Conservation (phyloP, 192 early-diverging fungal genomes). For the Pilaira anomala region DNA sequence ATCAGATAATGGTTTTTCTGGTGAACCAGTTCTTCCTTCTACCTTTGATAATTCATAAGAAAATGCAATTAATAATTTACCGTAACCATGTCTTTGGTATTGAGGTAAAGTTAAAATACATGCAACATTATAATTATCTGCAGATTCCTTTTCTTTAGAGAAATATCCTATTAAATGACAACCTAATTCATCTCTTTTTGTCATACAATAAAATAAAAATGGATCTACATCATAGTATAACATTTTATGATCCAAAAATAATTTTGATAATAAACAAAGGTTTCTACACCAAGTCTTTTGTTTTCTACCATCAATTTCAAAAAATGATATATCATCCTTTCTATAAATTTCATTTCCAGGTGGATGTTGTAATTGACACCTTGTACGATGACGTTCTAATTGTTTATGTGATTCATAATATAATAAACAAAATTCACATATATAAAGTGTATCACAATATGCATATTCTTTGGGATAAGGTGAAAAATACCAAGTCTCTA, state of each 20-base stretch:
- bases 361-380: slow-evolving; percentile 91
- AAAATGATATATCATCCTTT: slow-evolving; percentile 87
- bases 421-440: slow-evolving; percentile 96
- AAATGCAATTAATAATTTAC: slow-evolving; percentile 90
- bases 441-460: slow-evolving; percentile 73
- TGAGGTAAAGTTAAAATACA: slow-evolving; percentile 98
- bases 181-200: slow-evolving; percentile 79
- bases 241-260: slow-evolving; percentile 99
- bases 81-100: slow-evolving; percentile 94
- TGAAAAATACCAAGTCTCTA: slow-evolving; percentile 99
- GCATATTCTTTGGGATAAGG: slow-evolving; percentile 92
- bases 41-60: slow-evolving; percentile 96
- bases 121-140: slow-evolving; percentile 96
- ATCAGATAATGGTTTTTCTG: slow-evolving; percentile 98
- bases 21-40: slow-evolving; percentile 91
- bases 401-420: slow-evolving; percentile 71
- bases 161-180: slow-evolving; percentile 96
- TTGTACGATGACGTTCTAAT: slow-evolving; percentile 77
- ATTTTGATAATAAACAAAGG: slow-evolving; percentile 91
- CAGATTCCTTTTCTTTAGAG: slow-evolving; percentile 97
- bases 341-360: slow-evolving; percentile 99
- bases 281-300: slow-evolving; percentile 94
- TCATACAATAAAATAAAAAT: slow-evolving; percentile 97
- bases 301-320: slow-evolving; percentile 95
- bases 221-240: slow-evolving; percentile 98